Conservation (phyloP, 345 rosid genomes). For the Rubroshorea leprosula region DNA sequence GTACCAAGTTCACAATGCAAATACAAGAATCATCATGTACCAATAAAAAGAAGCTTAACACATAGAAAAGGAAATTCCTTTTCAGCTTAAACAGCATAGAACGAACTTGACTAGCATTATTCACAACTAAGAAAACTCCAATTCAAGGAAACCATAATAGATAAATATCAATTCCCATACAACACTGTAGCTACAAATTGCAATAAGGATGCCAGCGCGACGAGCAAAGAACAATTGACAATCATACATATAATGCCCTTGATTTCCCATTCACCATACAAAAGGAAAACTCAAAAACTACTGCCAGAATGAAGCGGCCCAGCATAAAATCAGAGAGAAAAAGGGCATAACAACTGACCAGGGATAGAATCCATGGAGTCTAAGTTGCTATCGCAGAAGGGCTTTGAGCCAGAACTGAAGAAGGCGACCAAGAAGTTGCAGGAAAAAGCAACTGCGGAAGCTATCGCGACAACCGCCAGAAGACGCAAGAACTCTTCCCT, state of each 20-base stretch:
- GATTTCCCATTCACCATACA: no score
- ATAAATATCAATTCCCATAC: background rate
- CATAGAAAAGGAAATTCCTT: background rate
- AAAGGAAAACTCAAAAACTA: no score
- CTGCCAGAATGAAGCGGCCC: background rate
- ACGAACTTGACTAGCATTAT: background rate
- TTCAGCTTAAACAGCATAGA: background rate
- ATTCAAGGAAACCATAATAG: background rate
- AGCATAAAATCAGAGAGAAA: background rate
- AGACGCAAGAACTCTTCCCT: slow-evolving; percentile 50
- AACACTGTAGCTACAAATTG: background rate
- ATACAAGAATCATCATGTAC: background rate
- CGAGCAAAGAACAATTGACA: background rate
- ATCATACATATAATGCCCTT: no score
- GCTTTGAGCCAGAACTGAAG: slow-evolving; percentile 34
- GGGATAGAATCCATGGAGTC: slow-evolving; percentile 35
- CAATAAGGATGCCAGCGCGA: background rate
- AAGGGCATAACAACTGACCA: background rate
- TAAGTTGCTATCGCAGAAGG: slow-evolving; percentile 52
- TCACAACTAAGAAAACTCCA: background rate
- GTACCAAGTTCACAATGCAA: background rate
- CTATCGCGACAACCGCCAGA: slow-evolving; percentile 46
- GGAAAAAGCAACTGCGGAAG: slow-evolving; percentile 56
- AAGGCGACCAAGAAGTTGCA: slow-evolving; percentile 44
- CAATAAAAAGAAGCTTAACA: background rate